Base-by-base conservation (phyloP, 2,329 filamentous ascomycete species). In the Cryphonectria nitschkei region DNA sequence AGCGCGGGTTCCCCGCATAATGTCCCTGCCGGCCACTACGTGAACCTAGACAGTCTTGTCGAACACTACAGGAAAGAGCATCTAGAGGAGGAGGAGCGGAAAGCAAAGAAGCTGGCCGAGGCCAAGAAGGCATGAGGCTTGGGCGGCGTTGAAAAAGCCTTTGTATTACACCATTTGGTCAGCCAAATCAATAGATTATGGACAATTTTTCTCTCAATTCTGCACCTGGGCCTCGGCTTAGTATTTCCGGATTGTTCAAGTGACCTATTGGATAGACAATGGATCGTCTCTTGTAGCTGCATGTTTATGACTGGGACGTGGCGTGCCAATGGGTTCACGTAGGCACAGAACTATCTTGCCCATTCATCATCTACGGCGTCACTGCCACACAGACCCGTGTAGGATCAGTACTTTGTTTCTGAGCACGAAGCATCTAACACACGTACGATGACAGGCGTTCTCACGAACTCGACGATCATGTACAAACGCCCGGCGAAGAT, bases 41-140 rank as follows among this genome's bases (percentile, higher is more conserved):
- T 82, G 74, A 87, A 87, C 78, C 78, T 90, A 63, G 86, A 88
- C 77, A 81, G 87, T 75, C 82, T 89, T 39, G 83, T 88, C 22
- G 86, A 85, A 77, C 88, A 89, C 80, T 89, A 87, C 81, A 81
- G 81, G 75, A 82, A 86, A 78, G 80, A 86, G 80, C 84, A 89
- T 74, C 76, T 85, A 68, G 83, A 84, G 70, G 85, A 87, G 71
- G 87, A 88, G 79, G 87, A 85, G 75, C 82, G 84, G 74, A 89
- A 89, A 80, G 81, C 80, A 52, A 81, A 82, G 77, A 86, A 82
- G 79, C 73, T 88, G 75, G 82, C 81, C 3, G 72, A 74, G 65
- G 78, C 80, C 71, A 82, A 82, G 79, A 79, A 78, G 74, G 74
- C 75, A 71, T 72, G 43, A 67, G 32, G 50, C 54, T n/a, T 34